These are phyloP conservation scores for Eucalyptus marginata DNA, from an alignment of 345 rosid genomes.

Conservation along the genomic window DNA sequence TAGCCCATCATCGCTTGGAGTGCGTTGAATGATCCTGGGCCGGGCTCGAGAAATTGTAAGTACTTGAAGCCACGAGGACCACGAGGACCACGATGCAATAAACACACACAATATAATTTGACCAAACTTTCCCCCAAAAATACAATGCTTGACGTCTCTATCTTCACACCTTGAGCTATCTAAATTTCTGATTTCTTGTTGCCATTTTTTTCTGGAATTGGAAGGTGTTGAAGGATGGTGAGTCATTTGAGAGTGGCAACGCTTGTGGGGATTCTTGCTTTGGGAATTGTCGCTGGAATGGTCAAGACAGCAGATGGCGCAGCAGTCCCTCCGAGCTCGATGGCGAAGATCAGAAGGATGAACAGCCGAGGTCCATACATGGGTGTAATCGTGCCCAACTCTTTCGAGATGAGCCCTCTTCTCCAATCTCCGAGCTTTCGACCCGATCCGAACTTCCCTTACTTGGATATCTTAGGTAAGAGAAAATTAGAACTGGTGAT, in stretches of 20 bases:
- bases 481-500: not conserved
- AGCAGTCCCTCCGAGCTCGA: not conserved
- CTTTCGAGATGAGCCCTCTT: slow-evolving; percentile 71
- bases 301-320: slow-evolving; percentile 8
- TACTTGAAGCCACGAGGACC: not conserved
- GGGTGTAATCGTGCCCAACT: slow-evolving; percentile 57
- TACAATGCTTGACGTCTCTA: not conserved
- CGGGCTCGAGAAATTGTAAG: not conserved
- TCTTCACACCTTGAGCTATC: not conserved
- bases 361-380: slow-evolving; percentile 41
- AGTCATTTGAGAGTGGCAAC: not conserved
- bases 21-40: not conserved
- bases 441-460: slow-evolving; percentile 20
- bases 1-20: not conserved
- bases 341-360: slow-evolving; percentile 8
- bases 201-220: not conserved
- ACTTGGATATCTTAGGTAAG: slow-evolving; percentile 44
- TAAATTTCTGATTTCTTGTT: not conserved
- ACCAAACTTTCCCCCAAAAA: not conserved
- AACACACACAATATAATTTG: not conserved
- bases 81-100: not conserved
- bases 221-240: not conserved
- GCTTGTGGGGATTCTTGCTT: not conserved
- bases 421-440: slow-evolving; percentile 34
- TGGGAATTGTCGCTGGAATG: not conserved